Base-by-base conservation (phyloP, 345 rosid species). In the Euclidium syriacum region DNA sequence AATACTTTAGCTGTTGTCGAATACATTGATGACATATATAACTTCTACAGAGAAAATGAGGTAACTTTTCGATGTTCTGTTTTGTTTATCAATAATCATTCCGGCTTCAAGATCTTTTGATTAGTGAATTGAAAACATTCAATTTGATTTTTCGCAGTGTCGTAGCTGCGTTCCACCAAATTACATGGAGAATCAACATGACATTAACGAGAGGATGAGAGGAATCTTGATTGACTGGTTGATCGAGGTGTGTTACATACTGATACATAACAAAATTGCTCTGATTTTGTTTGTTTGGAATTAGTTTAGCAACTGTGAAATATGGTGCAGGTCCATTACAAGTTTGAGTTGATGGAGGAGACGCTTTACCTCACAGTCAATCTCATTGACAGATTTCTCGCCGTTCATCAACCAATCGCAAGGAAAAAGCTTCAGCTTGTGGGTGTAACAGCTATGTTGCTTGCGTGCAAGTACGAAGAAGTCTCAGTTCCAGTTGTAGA, bases 401-500 rank as follows among this genome's bases (percentile, higher is more conserved):
- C 95, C 0, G 70, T 80, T 55, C 48, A 43, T 57, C 63, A 61
- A n/a, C 78, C 67, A 43, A 59, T 90, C 4, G 79, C 77, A 22
- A 90, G 95, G 76, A 90, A 88, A 82, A 95, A 90, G 72, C 97
- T 95, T 18, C 99, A 95, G 79, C 80, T 90, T 29, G 95, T 95
- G 6, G 99, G 97, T 12, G 87, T 90, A 3, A 88, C 97, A 29
- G 94, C 97, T 65, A 77, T 95, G 96, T 86, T 94, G 10, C 91
- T 95, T 39, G 99, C 97, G 22, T 95, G 97, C 85, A 95, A 95
- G 58, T 95, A 90, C 27, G 99, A 95, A 73, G 99, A 95, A 63
- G 97, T 94, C 3, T 86, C 90, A 16, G 96, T 94, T 62, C 99
- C 99, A 0, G 95, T 94, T 30, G 92, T 94, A 3, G 95, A 90